These are phyloP conservation scores for Lactarius quietus DNA, from an alignment of 768 basidiomycete species.

Conservation along the genomic window DNA sequence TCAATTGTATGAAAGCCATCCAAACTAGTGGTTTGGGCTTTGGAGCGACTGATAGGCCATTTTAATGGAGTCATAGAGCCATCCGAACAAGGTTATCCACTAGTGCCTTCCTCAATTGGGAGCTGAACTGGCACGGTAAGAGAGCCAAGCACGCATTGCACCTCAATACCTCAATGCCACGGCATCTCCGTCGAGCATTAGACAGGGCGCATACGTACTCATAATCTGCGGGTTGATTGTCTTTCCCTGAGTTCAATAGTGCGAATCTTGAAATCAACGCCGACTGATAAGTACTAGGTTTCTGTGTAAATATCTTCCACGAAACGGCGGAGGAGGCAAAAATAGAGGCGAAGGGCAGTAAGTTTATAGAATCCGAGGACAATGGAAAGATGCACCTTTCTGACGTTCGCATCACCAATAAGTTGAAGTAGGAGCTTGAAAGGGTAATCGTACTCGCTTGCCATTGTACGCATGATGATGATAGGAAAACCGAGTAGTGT, in stretches of 20 bases:
- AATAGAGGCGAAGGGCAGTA: conserved; percentile 47
- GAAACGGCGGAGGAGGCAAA: conserved; percentile 86
- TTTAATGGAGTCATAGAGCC: too few species aligned
- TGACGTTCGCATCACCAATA: conserved; percentile 94
- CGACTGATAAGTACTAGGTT: conserved; percentile 97
- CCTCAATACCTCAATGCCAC: too few species aligned
- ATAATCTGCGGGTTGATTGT: conserved; percentile 98
- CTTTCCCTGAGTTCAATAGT: conserved; percentile 98
- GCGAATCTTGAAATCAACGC: conserved; percentile 98
- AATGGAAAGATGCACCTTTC: conserved; percentile 56
- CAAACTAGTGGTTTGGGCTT: too few species aligned
- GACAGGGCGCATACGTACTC: too few species aligned
- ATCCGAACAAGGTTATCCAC: too few species aligned
- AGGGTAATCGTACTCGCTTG: conserved; percentile 93
- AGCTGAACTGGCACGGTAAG: too few species aligned
- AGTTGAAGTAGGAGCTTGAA: conserved; percentile 95
- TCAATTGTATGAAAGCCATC: too few species aligned
- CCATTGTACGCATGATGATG: conserved; percentile 64
- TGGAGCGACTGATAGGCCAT: too few species aligned
- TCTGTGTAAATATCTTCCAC: conserved; percentile 98
- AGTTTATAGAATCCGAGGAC: conserved; percentile 18
- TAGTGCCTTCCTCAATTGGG: too few species aligned
- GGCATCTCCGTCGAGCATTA: too few species aligned
- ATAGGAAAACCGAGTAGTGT: conserved; percentile 15
- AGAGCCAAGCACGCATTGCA: too few species aligned